Conservation (phyloP, 1,284 basidiomycete genomes). For the Marasmius sp. region DNA sequence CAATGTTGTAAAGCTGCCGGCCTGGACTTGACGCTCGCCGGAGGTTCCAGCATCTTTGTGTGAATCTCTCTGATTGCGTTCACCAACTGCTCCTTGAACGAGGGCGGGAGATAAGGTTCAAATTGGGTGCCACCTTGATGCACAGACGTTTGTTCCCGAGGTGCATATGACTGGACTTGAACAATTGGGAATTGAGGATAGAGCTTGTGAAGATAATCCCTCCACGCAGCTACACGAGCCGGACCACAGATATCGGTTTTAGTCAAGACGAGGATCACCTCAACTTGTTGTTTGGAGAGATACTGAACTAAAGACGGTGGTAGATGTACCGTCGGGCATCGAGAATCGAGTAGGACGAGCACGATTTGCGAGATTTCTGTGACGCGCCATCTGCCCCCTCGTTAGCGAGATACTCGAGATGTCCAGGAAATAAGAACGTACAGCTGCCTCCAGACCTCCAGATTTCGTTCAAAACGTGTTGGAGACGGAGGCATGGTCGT, state of each 20-base stretch:
- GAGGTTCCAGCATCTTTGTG: slow-evolving; percentile 67
- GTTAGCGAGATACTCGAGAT: slow-evolving; percentile 5
- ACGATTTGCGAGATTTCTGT: slow-evolving; percentile 84
- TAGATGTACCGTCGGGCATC: slow-evolving; percentile 76
- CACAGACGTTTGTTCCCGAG: slow-evolving; percentile 39
- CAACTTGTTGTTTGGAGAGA: slow-evolving; percentile 41
- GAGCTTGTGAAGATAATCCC: slow-evolving; percentile 53
- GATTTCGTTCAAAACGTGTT: slow-evolving; percentile 84
- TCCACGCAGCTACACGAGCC: slow-evolving; percentile 64
- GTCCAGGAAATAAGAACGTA: slow-evolving; percentile 35
- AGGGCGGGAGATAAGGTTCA: slow-evolving; percentile 66
- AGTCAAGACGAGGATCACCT: slow-evolving; percentile 79
- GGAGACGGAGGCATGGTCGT: slow-evolving; percentile 58
- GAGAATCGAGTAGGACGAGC: slow-evolving; percentile 82
- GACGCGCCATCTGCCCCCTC: slow-evolving; percentile 72
- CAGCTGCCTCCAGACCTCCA: slow-evolving; percentile 92
- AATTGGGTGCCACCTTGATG: slow-evolving; percentile 52
- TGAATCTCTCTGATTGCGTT: slow-evolving; percentile 70
- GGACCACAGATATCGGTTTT: slow-evolving; percentile 79
- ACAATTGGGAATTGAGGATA: slow-evolving; percentile 65
- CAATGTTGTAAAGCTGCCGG: slow-evolving; percentile 60
- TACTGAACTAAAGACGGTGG: slow-evolving; percentile 57
- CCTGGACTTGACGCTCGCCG: slow-evolving; percentile 53
- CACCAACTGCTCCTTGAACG: slow-evolving; percentile 63
- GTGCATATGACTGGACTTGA: slow-evolving; percentile 71